A percentile compares a stretch with the other conserved stretches of the same genome.
These are phyloP conservation scores for Hepatocystis sp. DNA, from an alignment of 169 alveolate species.

Conservation along the genomic window DNA sequence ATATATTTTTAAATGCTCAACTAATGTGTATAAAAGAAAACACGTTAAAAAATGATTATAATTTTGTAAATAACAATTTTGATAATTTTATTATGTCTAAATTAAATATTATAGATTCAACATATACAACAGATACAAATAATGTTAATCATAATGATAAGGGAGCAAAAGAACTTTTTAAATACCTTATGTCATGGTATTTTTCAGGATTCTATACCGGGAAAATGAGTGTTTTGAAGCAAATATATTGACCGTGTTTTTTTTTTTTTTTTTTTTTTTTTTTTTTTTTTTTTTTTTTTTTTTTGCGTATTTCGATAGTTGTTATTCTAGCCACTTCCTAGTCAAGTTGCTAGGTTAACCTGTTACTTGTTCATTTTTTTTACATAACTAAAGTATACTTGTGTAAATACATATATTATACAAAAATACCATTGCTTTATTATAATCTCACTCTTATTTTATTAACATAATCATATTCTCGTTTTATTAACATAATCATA, in stretches of 20 bases:
- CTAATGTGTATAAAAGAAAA: conserved; percentile 54
- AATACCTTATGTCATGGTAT: conserved; percentile 77
- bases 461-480: too few relatives aligned
- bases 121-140: too few relatives aligned
- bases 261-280: conserved; percentile 16
- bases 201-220: conserved; percentile 76
- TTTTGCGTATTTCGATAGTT: conserved; percentile 3
- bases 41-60: conserved; percentile 30
- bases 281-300: conserved; percentile 9
- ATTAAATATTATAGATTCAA: conserved; percentile 30
- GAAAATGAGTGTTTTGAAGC: conserved; percentile 43
- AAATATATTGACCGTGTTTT: conserved; percentile 33
- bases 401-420: too few relatives aligned
- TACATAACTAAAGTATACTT: too few relatives aligned
- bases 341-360: not conserved
- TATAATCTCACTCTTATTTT: too few relatives aligned
- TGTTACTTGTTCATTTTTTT: too few relatives aligned
- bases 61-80: conserved; percentile 29
- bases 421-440: too few relatives aligned
- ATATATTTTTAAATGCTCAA: conserved; percentile 54
- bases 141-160: conserved; percentile 33
- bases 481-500: too few relatives aligned
- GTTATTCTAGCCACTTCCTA: not conserved
- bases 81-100: conserved; percentile 43
- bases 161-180: conserved; percentile 44